Evolutionary conservation across 768 basidiomycete species (phyloP), one percentile per base, ranked within the genome.

Genomic region (Trametes villosa): DNA sequence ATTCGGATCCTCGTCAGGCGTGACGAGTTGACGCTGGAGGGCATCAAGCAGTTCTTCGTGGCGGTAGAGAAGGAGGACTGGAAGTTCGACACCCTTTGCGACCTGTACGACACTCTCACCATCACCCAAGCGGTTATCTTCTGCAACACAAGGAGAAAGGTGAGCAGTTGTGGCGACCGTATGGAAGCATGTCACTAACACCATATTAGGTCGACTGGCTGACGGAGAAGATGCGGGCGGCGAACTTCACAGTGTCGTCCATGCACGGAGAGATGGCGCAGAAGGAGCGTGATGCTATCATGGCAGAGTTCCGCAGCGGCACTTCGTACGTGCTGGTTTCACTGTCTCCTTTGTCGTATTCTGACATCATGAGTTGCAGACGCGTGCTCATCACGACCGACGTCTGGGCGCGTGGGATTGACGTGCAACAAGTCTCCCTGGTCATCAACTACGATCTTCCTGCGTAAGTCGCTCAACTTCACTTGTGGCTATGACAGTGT

Each of bases 111-210:
- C 75, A 98, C 96, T 29, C 86, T 99, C 66, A 98, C 96, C 54
- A 98, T 99, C 75, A 98, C 96, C 8, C 96, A 98, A 83, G 96
- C 96, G 48, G 96, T 98, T 73, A 97, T 98, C 72, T 98, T 98
- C 80, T 98, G 96, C 80, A 98, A 98, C 79, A 98, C 95, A 17
- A 85, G 94, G 69, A 84, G 96, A 79, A 98, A 98, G 90, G 96
- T 91, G 48, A 17, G 81, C 66, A 15, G 13, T 9, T n/a, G 24
- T 12, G 34, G 17, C 13, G 36, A 45, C 17, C 27, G 12, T 17
- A 7, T 31, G 18, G 59, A 26, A 40, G 44, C 27, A 26, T 17
- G 9, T 18, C 20, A 24, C 17, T 47, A 0, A 53, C 24, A 5
- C n/a, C 5, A 1, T 22, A 30, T 9, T 66, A 94, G 92, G 92